A percentile compares a stretch with the other conserved stretches of the same genome.
Conservation (phyloP, 2,329 filamentous ascomycete genomes). For the Alternaria triticimaculans region DNA sequence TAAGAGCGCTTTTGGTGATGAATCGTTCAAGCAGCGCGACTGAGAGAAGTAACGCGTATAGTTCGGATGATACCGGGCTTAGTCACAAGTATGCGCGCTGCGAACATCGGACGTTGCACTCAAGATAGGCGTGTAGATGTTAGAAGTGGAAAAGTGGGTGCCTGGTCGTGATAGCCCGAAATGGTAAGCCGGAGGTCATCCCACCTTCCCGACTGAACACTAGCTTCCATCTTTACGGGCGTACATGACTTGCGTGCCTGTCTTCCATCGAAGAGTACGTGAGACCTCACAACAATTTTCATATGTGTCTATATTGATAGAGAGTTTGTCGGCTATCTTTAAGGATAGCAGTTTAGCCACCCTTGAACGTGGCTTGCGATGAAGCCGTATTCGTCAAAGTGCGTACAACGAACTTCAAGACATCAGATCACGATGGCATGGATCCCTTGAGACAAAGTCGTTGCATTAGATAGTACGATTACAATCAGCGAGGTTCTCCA, state of each 20-base stretch:
- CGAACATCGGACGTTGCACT: conserved; percentile 7
- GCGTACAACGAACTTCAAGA: neutral
- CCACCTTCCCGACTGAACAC: conserved; percentile 10
- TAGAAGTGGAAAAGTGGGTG: neutral
- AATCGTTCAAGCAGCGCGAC: neutral
- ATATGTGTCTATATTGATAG: neutral
- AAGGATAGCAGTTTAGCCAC: neutral
- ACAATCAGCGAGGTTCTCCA: neutral
- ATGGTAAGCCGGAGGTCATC: conserved; percentile 18
- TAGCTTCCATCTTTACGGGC: neutral
- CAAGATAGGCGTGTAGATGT: conserved; percentile 4
- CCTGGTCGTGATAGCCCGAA: conserved; percentile 7
- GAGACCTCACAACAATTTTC: neutral
- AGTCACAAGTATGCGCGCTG: neutral
- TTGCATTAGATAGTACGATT: neutral
- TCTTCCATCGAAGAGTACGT: neutral
- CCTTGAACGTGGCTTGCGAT: neutral
- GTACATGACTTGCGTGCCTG: neutral
- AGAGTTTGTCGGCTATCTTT: neutral
- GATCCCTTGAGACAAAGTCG: neutral
- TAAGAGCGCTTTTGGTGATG: neutral
- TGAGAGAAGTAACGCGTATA: neutral
- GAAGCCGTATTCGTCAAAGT: neutral
- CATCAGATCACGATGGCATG: neutral
- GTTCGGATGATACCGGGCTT: neutral